A percentile compares a stretch with the other conserved stretches of the same genome.
phyloP scores from a whole-genome alignment of 2,329 filamentous ascomycete genomes.

The Ophioceras dolichostomum region DNA sequence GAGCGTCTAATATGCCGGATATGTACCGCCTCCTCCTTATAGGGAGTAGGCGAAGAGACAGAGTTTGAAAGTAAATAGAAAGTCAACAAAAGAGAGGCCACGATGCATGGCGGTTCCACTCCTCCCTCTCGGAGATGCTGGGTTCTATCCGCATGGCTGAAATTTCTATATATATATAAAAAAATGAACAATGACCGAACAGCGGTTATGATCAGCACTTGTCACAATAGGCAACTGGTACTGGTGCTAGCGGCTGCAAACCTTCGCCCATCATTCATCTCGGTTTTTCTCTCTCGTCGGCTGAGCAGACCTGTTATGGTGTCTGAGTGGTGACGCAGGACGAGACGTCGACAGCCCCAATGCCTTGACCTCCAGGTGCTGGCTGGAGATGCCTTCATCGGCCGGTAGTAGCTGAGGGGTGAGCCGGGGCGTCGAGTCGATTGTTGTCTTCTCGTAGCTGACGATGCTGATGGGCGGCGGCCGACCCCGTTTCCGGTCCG shows the following conservation, averaged over 20 bases:
- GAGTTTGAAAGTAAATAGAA: too few relatives aligned
- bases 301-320: constrained; percentile 21
- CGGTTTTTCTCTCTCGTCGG: constrained; percentile 20
- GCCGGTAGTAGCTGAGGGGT: constrained; percentile 16
- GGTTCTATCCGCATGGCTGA: too few relatives aligned
- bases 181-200: constrained; percentile 1
- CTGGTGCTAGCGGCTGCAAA: too few relatives aligned
- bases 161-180: too few relatives aligned
- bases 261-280: constrained; percentile 24
- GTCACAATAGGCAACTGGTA: too few relatives aligned
- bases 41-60: too few relatives aligned
- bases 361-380: constrained; percentile 26
- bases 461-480: constrained; percentile 58
- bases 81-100: too few relatives aligned
- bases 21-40: too few relatives aligned
- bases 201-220: not conserved
- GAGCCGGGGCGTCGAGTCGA: constrained; percentile 31
- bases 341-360: constrained; percentile 30
- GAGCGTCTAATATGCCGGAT: too few relatives aligned
- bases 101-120: too few relatives aligned
- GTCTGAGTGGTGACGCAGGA: constrained; percentile 30
- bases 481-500: constrained; percentile 45
- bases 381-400: constrained; percentile 9
- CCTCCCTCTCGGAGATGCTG: too few relatives aligned
- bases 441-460: constrained; percentile 63